Evolutionary conservation across 1,284 basidiomycete genomes (phyloP).

Genomic region (Bondarzewia mesenterica): DNA sequence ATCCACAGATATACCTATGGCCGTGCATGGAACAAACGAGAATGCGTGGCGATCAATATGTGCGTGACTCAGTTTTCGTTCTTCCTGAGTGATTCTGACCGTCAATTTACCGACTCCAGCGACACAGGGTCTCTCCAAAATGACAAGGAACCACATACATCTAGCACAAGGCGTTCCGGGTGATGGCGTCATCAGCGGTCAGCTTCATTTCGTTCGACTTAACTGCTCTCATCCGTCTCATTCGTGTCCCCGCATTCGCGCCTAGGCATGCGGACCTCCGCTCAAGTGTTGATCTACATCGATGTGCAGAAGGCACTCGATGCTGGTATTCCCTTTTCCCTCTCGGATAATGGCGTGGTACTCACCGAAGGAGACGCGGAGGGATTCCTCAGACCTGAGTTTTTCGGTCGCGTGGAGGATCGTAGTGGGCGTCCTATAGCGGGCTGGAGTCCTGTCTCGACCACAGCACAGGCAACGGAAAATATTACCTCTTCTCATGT

Average conservation of each 20-base stretch:
- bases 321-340: slow-evolving; percentile 62
- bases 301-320: slow-evolving; percentile 65
- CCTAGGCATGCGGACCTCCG: slow-evolving; percentile 69
- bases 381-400: slow-evolving; percentile 48
- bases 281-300: slow-evolving; percentile 70
- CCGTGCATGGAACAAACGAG: slow-evolving; percentile 71
- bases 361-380: slow-evolving; percentile 64
- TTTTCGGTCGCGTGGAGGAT: slow-evolving; percentile 57
- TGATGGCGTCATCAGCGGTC: slow-evolving; percentile 67
- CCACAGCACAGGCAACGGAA: too few species aligned
- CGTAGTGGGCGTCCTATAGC: slow-evolving; percentile 22
- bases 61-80: slow-evolving; percentile 23
- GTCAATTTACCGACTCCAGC: slow-evolving; percentile 27
- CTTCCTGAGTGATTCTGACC: background rate
- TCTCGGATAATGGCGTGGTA: slow-evolving; percentile 81
- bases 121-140: slow-evolving; percentile 69
- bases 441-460: too few species aligned
- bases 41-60: slow-evolving; percentile 69
- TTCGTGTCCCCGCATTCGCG: background rate
- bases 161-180: slow-evolving; percentile 68
- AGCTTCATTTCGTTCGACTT: slow-evolving; percentile 15
- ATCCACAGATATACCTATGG: slow-evolving; percentile 59
- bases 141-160: slow-evolving; percentile 85
- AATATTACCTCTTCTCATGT: too few species aligned
- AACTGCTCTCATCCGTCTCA: background rate